These are phyloP conservation scores for Trametes polyzona DNA, from an alignment of 1,284 basidiomycete genomes.

Conservation along the genomic window DNA sequence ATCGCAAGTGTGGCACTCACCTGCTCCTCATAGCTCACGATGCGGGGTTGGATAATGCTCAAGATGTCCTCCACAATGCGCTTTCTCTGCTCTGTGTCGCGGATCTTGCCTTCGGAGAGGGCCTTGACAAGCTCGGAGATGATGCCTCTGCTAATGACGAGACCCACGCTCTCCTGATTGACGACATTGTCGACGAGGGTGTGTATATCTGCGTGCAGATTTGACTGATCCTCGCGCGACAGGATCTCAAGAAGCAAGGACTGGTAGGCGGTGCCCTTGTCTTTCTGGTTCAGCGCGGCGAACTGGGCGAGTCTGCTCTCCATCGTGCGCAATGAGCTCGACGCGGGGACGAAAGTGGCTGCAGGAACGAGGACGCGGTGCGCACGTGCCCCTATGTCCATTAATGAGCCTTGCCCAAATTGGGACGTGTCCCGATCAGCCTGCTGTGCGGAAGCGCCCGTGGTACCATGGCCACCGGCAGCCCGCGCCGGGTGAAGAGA, in stretches of 20 bases:
- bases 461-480: slow-evolving; percentile 24
- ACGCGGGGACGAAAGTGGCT: slow-evolving; percentile 5
- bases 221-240: slow-evolving; percentile 48
- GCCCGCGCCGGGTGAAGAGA: not conserved
- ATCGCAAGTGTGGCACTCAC: slow-evolving; percentile 49
- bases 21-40: slow-evolving; percentile 94
- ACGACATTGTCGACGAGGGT: slow-evolving; percentile 75
- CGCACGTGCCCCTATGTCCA: slow-evolving; percentile 18
- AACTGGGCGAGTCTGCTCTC: slow-evolving; percentile 66
- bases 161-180: slow-evolving; percentile 77
- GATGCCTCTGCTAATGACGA: slow-evolving; percentile 86
- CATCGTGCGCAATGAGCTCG: slow-evolving; percentile 43
- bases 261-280: slow-evolving; percentile 79
- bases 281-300: slow-evolving; percentile 74
- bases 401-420: slow-evolving; percentile 2
- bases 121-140: slow-evolving; percentile 79
- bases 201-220: slow-evolving; percentile 59
- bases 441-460: not conserved
- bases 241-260: slow-evolving; percentile 61
- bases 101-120: slow-evolving; percentile 58
- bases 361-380: not conserved
- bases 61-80: slow-evolving; percentile 76
- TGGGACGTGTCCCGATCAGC: slow-evolving; percentile 1
- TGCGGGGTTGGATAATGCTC: slow-evolving; percentile 71
- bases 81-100: slow-evolving; percentile 62